phyloP scores from a whole-genome alignment of 352 stramenopile genomes.

The Pythium biforme region DNA sequence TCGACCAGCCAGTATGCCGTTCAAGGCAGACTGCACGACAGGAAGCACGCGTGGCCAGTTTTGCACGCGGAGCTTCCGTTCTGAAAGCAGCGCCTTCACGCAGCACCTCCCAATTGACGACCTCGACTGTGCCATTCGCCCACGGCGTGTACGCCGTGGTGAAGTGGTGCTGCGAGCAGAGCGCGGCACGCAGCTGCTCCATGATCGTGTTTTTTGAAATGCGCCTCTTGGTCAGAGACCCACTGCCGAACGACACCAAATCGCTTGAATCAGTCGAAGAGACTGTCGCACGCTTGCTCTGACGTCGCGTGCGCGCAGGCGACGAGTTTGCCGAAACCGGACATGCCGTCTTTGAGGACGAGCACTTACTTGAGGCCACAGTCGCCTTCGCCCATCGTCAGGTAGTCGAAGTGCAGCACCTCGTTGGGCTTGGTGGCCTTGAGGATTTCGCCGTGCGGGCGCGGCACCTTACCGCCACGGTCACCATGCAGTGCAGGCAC shows the following conservation, averaged over 20 bases:
- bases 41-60: constrained; percentile 15
- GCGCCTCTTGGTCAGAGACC: constrained; percentile 28
- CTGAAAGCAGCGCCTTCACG: constrained; percentile 10
- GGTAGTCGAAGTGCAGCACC: constrained; percentile 29
- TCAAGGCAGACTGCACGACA: constrained; percentile 18
- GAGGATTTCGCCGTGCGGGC: constrained; percentile 9
- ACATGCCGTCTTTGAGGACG: constrained; percentile 20
- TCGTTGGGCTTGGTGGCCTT: constrained; percentile 18
- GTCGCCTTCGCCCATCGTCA: constrained; percentile 12
- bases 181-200: constrained; percentile 2
- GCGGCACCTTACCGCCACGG: constrained; percentile 8
- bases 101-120: constrained; percentile 31
- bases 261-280: constrained; percentile 32
- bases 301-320: not conserved
- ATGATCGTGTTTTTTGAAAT: constrained; percentile 39
- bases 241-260: constrained; percentile 28
- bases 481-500: constrained; percentile 25
- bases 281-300: constrained; percentile 3
- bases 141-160: constrained; percentile 30
- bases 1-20: constrained; percentile 4
- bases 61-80: not conserved
- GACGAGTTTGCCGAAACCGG: constrained; percentile 5
- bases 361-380: constrained; percentile 1
- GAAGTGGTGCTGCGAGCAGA: constrained; percentile 31
- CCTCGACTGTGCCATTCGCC: constrained; percentile 35